Evolutionary conservation across 2,329 filamentous ascomycete genomes (phyloP).

Genomic region (Penicillium digitatum): DNA sequence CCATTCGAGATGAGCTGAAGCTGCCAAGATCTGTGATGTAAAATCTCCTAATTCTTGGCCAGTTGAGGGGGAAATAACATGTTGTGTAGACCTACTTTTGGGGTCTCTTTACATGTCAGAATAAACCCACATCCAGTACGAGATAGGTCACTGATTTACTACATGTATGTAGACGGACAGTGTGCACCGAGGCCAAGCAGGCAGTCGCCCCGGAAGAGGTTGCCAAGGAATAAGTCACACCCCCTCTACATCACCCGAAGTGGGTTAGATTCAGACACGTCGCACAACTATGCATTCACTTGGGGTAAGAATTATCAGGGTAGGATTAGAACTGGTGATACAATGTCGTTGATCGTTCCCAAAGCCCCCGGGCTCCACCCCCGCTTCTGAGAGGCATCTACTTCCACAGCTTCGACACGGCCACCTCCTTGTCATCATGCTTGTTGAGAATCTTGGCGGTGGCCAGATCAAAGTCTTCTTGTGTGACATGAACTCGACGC

Average conservation of each 20-base stretch:
- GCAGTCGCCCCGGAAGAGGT: neutral
- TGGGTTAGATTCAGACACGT: conserved; percentile 3
- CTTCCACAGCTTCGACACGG: conserved; percentile 39
- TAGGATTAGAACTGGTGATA: conserved; percentile 27
- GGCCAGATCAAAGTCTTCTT: conserved; percentile 97
- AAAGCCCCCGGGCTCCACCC: neutral
- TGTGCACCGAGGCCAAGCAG: neutral
- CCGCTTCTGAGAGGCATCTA: conserved; percentile 16
- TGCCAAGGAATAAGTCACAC: neutral
- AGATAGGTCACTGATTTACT: neutral
- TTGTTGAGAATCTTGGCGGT: conserved; percentile 99
- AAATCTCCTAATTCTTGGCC: neutral
- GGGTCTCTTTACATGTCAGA: neutral
- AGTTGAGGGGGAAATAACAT: neutral
- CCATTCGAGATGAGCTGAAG: neutral
- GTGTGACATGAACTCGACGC: conserved; percentile 93
- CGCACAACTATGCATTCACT: conserved; percentile 9
- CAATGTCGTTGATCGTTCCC: conserved; percentile 18
- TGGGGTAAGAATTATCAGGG: conserved; percentile 6
- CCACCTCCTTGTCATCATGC: conserved; percentile 89
- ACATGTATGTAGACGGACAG: neutral
- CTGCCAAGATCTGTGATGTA: neutral
- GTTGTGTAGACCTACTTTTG: neutral
- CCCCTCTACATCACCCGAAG: neutral
- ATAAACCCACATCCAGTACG: neutral